phyloP scores from a whole-genome alignment of 2,329 filamentous ascomycete species.

The Curvularia sp. region DNA sequence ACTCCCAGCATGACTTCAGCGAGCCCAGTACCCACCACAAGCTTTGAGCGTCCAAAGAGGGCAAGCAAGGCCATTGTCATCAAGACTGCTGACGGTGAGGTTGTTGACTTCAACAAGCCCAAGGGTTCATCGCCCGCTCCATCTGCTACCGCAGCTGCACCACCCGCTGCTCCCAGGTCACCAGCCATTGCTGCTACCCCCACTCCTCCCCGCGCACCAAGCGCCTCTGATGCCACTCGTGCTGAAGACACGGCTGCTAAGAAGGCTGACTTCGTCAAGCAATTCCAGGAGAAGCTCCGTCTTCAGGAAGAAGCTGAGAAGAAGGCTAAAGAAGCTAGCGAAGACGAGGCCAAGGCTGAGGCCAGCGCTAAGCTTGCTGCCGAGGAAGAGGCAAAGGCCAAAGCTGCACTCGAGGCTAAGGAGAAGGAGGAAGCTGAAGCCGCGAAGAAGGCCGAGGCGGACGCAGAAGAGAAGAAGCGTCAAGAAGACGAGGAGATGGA shows the following conservation, averaged over 20 bases:
- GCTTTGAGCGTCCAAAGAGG: constrained; percentile 67
- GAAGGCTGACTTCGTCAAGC: constrained; percentile 67
- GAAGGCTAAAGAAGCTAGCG: constrained; percentile 56
- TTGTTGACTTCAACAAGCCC: constrained; percentile 66
- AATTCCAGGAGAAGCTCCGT: constrained; percentile 65
- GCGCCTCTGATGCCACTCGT: constrained; percentile 68
- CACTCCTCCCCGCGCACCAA: constrained; percentile 71
- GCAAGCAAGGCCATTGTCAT: constrained; percentile 82
- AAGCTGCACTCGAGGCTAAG: constrained; percentile 38
- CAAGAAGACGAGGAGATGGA: constrained; percentile 56
- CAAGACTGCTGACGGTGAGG: constrained; percentile 82
- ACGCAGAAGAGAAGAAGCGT: constrained; percentile 47
- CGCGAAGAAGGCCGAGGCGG: constrained; percentile 53
- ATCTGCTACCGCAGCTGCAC: constrained; percentile 45
- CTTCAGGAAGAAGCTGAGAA: constrained; percentile 66
- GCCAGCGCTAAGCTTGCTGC: constrained; percentile 63
- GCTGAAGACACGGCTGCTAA: constrained; percentile 70
- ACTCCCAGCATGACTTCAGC: constrained; percentile 64
- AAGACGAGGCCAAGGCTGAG: constrained; percentile 52
- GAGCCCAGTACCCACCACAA: constrained; percentile 67
- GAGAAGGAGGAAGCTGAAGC: constrained; percentile 43
- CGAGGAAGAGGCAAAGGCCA: constrained; percentile 51
- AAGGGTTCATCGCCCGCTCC: constrained; percentile 53
- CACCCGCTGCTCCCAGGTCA: constrained; percentile 63
- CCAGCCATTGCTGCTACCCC: constrained; percentile 73